A percentile compares a stretch with the other conserved stretches of the same genome.
Conservation (phyloP, 139 green algal species). For the Auxenochlorella pyrenoidosa region DNA sequence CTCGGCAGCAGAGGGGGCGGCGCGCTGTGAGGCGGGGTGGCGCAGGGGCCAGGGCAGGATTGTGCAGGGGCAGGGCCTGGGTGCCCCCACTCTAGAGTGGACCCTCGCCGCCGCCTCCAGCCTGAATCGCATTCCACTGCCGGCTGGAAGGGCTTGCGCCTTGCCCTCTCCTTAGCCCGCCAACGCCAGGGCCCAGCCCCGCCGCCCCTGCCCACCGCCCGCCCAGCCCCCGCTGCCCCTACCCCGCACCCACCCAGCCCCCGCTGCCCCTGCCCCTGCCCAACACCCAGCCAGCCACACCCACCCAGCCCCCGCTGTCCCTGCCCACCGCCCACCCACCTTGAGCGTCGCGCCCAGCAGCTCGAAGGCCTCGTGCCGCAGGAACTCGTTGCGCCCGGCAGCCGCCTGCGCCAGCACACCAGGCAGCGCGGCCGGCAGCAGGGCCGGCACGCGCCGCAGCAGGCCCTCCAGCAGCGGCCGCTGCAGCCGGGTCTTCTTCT, state of each 20-base stretch:
- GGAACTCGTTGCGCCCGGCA: conserved; percentile 44
- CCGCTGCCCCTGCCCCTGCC: too few relatives aligned
- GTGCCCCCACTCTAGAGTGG: too few relatives aligned
- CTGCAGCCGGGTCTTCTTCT: conserved; percentile 67
- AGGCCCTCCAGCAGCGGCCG: conserved; percentile 44
- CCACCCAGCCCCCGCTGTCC: neutral
- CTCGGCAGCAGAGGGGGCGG: neutral
- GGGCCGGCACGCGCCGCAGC: conserved; percentile 31
- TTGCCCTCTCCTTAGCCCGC: too few relatives aligned
- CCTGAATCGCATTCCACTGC: too few relatives aligned
- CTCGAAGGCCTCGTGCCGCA: conserved; percentile 43
- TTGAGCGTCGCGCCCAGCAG: conserved; percentile 46
- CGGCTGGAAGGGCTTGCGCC: too few relatives aligned
- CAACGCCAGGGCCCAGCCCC: too few relatives aligned
- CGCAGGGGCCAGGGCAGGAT: neutral
- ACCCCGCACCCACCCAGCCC: too few relatives aligned
- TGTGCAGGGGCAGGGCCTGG: neutral
- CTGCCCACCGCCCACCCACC: neutral
- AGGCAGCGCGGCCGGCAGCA: conserved; percentile 20
- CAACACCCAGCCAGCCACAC: too few relatives aligned
- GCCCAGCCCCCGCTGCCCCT: too few relatives aligned
- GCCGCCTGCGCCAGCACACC: conserved; percentile 11
- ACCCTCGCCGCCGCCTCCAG: neutral
- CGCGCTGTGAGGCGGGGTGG: neutral
- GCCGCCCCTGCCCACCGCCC: too few relatives aligned